Evolutionary conservation across 257 asterid species (phyloP).

Genomic region (Phtheirospermum japonicum): DNA sequence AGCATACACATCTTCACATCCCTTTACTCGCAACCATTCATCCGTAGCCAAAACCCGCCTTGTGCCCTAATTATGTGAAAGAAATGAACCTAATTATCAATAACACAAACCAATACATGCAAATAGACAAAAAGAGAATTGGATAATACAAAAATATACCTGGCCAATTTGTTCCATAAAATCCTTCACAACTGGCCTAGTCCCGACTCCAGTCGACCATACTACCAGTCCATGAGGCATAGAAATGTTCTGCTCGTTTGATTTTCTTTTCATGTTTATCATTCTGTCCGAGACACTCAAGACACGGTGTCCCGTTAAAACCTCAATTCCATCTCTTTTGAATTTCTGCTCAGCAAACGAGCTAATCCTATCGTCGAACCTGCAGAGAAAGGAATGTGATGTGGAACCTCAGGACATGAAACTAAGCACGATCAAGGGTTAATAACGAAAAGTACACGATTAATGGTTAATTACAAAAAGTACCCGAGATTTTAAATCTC

Average conservation of each 20-base stretch:
- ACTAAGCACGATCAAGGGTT: no score
- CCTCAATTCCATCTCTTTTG: slow-evolving; percentile 79
- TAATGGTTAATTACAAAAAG: no score
- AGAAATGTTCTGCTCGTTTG: slow-evolving; percentile 50
- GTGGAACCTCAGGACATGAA: no score
- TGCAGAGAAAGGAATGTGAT: slow-evolving; percentile 24
- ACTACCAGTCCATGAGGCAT: slow-evolving; percentile 89
- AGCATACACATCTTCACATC: slow-evolving; percentile 70
- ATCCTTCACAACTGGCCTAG: slow-evolving; percentile 82
- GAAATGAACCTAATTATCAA: background rate
- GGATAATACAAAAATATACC: slow-evolving; percentile 34
- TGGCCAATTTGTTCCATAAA: slow-evolving; percentile 89
- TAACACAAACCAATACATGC: background rate
- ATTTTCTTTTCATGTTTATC: slow-evolving; percentile 57
- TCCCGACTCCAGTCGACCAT: slow-evolving; percentile 94
- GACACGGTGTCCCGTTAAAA: slow-evolving; percentile 80
- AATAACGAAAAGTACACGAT: no score
- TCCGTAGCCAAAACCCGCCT: slow-evolving; percentile 75
- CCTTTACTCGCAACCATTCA: slow-evolving; percentile 92
- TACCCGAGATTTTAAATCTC: no score
- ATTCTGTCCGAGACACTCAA: slow-evolving; percentile 58
- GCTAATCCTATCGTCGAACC: slow-evolving; percentile 94
- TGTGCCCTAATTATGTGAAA: slow-evolving; percentile 40
- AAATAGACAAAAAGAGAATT: background rate
- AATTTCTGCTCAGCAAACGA: slow-evolving; percentile 80